Evolutionary conservation across 345 rosid genomes (phyloP).

Genomic region (Acer yangbiense): DNA sequence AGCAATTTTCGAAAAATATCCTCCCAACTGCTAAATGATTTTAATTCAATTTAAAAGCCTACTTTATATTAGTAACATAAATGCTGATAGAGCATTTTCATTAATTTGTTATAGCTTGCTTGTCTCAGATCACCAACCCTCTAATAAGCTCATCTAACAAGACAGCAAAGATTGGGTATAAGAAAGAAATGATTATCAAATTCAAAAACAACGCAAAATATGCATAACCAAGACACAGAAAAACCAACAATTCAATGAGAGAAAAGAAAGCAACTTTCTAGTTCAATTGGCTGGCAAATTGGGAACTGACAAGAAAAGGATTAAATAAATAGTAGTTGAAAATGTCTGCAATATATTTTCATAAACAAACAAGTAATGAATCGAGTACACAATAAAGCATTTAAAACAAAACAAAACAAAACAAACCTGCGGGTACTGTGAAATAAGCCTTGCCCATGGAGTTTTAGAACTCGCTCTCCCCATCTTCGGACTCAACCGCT

Average conservation of each 20-base stretch:
- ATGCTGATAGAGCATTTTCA: neutral
- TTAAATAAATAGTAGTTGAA: neutral
- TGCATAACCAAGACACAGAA: neutral
- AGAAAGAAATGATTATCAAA: too few relatives aligned
- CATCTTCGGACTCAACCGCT: constrained; percentile 34
- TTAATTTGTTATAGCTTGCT: neutral
- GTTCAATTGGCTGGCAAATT: neutral
- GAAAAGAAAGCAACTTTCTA: neutral
- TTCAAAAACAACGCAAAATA: too few relatives aligned
- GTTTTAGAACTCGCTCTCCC: constrained; percentile 42
- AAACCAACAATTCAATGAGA: neutral
- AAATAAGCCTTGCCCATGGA: constrained; percentile 93
- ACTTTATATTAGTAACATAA: neutral
- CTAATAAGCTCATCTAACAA: too few relatives aligned
- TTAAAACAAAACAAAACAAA: constrained; percentile 3
- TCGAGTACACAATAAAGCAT: neutral
- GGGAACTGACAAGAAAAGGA: neutral
- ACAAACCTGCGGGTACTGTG: constrained; percentile 78
- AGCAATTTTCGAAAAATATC: constrained; percentile 6
- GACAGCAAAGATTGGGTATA: too few relatives aligned
- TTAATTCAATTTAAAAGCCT: neutral
- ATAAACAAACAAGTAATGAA: neutral
- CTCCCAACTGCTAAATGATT: neutral
- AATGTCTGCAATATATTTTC: neutral
- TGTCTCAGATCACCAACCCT: neutral